Evolutionary conservation across 2,329 filamentous ascomycete species (phyloP).

Genomic region (Setomelanomma holmii): DNA sequence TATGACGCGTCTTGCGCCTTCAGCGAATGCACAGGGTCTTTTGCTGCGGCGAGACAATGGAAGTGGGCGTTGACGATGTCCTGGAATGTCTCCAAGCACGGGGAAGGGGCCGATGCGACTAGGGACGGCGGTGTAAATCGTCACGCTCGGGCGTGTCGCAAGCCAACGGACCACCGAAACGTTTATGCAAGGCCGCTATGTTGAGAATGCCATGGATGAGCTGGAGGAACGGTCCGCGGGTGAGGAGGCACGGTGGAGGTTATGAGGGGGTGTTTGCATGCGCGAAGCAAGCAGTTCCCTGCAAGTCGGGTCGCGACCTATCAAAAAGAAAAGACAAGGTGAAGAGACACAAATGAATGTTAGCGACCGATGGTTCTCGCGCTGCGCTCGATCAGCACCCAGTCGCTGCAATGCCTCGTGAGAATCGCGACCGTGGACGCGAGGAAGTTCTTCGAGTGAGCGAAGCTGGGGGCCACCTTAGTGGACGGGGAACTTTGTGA

Average conservation of each 20-base stretch:
- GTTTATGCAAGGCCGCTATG: slow-evolving; percentile 15
- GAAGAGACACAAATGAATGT: slow-evolving; percentile 31
- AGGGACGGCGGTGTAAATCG: not conserved
- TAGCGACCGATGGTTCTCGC: slow-evolving; percentile 21
- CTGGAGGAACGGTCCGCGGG: slow-evolving; percentile 13
- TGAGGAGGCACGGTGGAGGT: slow-evolving; percentile 22
- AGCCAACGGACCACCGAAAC: slow-evolving; percentile 10
- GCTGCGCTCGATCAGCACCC: slow-evolving; percentile 25
- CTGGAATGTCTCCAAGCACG: slow-evolving; percentile 13
- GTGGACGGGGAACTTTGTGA: slow-evolving; percentile 26
- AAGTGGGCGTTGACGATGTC: slow-evolving; percentile 8
- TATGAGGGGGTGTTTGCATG: slow-evolving; percentile 35
- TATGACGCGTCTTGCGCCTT: slow-evolving; percentile 14
- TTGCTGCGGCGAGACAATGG: not conserved
- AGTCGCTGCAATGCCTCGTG: slow-evolving; percentile 25
- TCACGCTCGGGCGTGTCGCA: slow-evolving; percentile 7
- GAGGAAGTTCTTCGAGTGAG: slow-evolving; percentile 24
- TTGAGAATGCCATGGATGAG: slow-evolving; percentile 18
- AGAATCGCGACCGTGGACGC: slow-evolving; percentile 29
- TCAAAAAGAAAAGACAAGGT: slow-evolving; percentile 13
- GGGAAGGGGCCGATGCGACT: slow-evolving; percentile 9
- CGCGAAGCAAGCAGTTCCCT: slow-evolving; percentile 36
- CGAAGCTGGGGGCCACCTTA: slow-evolving; percentile 23
- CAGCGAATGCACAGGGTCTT: not conserved
- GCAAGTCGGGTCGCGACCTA: slow-evolving; percentile 28